Evolutionary conservation across 1,139 yeast genomes (phyloP).

Genomic region (Suhomyces wounanorum): DNA sequence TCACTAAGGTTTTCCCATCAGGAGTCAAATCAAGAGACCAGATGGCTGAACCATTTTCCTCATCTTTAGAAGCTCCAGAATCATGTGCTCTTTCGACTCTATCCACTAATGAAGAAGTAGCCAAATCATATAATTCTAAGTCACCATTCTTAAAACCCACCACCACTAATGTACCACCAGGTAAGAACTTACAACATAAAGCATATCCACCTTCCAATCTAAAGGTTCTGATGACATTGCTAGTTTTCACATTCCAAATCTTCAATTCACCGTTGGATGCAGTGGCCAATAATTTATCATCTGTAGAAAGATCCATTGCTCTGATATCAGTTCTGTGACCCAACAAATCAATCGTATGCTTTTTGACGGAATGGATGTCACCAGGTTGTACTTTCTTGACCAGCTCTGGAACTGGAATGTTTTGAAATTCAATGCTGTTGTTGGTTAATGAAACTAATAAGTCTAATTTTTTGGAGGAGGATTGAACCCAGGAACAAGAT

Average conservation of each 20-base stretch:
- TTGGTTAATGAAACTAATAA: constrained; percentile 65
- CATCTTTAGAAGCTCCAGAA: constrained; percentile 20
- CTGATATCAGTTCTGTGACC: constrained; percentile 94
- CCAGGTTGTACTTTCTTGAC: constrained; percentile 48
- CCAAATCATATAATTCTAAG: constrained; percentile 81
- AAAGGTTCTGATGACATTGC: constrained; percentile 79
- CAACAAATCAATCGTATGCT: constrained; percentile 63
- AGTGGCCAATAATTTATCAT: constrained; percentile 77
- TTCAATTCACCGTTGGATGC: constrained; percentile 90
- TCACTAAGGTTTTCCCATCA: constrained; percentile 81
- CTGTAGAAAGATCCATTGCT: constrained; percentile 78
- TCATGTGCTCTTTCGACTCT: constrained; percentile 68
- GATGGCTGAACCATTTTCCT: constrained; percentile 66
- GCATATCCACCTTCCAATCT: constrained; percentile 79
- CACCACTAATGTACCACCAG: constrained; percentile 86
- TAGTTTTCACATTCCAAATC: constrained; percentile 80
- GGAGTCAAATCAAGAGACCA: constrained; percentile 90
- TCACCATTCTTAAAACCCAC: constrained; percentile 92
- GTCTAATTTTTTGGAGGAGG: constrained; percentile 52
- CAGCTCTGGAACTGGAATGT: constrained; percentile 52
- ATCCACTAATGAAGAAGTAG: constrained; percentile 73
- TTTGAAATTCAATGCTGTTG: constrained; percentile 73
- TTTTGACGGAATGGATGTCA: constrained; percentile 33
- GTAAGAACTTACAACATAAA: constrained; percentile 76
- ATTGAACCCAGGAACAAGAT: constrained; percentile 55